phyloP scores from a whole-genome alignment of 2,329 filamentous ascomycete genomes.

The Shiraia sp. region DNA sequence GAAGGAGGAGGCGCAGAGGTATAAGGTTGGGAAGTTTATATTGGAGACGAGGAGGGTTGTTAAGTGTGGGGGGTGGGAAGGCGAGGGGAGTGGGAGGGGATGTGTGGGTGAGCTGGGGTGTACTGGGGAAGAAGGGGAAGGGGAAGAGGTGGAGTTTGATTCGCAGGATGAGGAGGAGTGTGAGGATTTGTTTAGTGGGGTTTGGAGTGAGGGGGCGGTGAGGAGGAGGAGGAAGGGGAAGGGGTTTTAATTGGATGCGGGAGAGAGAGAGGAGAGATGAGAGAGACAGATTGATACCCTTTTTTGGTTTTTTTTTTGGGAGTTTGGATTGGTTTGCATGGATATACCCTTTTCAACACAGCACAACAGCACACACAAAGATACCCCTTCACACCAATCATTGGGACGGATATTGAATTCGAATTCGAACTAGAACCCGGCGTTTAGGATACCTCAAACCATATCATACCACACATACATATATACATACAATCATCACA shows the following conservation, averaged over 20 bases:
- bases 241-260: neutral
- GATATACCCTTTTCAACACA: too few relatives aligned
- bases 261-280: too few relatives aligned
- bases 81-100: constrained; percentile 25
- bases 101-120: neutral
- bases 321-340: too few relatives aligned
- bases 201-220: constrained; percentile 63
- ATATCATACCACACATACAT: too few relatives aligned
- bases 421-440: too few relatives aligned
- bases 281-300: too few relatives aligned
- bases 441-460: too few relatives aligned
- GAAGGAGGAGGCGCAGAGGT: constrained; percentile 63
- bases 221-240: constrained; percentile 37
- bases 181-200: constrained; percentile 65
- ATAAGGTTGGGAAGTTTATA: constrained; percentile 71
- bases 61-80: constrained; percentile 58
- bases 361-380: too few relatives aligned
- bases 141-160: constrained; percentile 59
- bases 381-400: too few relatives aligned
- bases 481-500: neutral
- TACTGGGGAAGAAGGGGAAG: neutral
- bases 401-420: too few relatives aligned
- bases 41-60: constrained; percentile 63
- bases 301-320: too few relatives aligned
- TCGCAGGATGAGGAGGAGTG: constrained; percentile 69